phyloP scores from a whole-genome alignment of 140 eudicot genomes.

The Eryngium alpinum region DNA sequence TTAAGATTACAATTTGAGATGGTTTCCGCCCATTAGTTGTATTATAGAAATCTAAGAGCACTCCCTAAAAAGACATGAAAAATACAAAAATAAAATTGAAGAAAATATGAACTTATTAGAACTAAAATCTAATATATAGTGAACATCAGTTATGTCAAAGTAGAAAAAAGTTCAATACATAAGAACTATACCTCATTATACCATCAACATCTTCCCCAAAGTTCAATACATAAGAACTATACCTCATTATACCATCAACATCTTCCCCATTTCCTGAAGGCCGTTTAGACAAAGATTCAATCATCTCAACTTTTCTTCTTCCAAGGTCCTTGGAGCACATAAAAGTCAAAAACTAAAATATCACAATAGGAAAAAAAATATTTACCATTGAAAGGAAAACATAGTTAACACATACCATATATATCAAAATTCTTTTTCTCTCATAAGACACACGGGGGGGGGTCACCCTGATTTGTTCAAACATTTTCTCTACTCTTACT shows the following conservation, averaged over 20 bases:
- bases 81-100: not conserved
- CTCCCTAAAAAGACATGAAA: slow-evolving; percentile 47
- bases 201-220: slow-evolving; percentile 76
- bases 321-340: slow-evolving; percentile 76
- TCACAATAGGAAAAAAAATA: slow-evolving; percentile 4
- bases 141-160: no score
- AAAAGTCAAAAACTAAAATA: not conserved
- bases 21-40: slow-evolving; percentile 83
- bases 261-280: slow-evolving; percentile 61
- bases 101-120: not conserved
- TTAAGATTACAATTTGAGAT: slow-evolving; percentile 72
- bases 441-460: slow-evolving; percentile 85
- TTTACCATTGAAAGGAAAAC: not conserved
- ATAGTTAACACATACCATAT: slow-evolving; percentile 43
- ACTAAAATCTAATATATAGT: not conserved
- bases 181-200: slow-evolving; percentile 62
- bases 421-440: slow-evolving; percentile 72
- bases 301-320: slow-evolving; percentile 83
- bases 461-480: slow-evolving; percentile 61
- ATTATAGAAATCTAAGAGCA: slow-evolving; percentile 67
- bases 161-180: no score
- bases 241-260: slow-evolving; percentile 97
- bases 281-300: slow-evolving; percentile 63
- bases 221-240: not conserved
- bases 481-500: slow-evolving; percentile 76